These are phyloP conservation scores for Amoebophrya sp. DNA, from an alignment of 169 alveolate species.

Conservation along the genomic window DNA sequence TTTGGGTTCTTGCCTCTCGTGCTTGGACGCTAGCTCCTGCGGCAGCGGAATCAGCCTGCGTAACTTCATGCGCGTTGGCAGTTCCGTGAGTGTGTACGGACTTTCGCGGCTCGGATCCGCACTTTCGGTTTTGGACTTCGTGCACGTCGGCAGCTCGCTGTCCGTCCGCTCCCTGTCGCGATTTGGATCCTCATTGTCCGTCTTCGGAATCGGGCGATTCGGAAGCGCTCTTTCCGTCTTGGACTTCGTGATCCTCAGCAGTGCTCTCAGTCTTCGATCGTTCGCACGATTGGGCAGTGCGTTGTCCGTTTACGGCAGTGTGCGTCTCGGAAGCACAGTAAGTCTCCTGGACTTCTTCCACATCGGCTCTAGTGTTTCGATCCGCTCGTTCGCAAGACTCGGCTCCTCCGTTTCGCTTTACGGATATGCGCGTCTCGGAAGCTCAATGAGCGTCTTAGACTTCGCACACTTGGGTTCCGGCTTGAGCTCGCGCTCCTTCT, in stretches of 20 bases:
- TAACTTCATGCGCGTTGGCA: conserved; percentile 9
- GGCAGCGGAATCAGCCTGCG: neutral
- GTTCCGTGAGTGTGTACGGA: neutral
- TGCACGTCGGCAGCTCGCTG: neutral
- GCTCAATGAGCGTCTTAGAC: neutral
- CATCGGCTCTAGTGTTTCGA: neutral
- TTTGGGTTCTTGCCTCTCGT: neutral
- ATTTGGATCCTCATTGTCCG: neutral
- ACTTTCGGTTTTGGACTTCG: conserved; percentile 30
- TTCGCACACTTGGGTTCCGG: neutral
- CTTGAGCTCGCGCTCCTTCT: neutral
- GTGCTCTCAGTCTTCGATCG: neutral
- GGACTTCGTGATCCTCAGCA: neutral
- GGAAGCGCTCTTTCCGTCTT: neutral
- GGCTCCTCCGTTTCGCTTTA: neutral
- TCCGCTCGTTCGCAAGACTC: neutral
- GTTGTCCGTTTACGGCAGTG: conserved; percentile 23
- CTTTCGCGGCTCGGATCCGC: neutral
- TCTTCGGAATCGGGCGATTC: neutral
- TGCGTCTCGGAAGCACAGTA: neutral
- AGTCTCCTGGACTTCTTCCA: conserved; percentile 2
- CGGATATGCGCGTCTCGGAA: neutral
- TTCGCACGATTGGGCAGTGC: neutral
- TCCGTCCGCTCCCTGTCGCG: neutral
- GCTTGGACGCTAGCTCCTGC: neutral